phyloP scores from a whole-genome alignment of 2,329 filamentous ascomycete genomes.

The Sclerotinia nivalis region DNA sequence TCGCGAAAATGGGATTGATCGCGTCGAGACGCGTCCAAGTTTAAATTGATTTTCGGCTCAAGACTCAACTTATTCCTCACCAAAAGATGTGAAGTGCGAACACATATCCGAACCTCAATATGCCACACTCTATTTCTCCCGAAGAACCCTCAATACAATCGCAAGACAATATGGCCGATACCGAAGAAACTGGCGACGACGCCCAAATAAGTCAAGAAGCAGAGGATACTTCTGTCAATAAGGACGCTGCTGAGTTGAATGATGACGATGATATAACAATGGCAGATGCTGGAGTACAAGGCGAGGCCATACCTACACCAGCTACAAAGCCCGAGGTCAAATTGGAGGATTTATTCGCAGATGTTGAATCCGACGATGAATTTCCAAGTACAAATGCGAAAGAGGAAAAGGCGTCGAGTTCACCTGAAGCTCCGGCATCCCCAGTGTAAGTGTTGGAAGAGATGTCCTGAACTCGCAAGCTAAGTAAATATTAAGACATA shows the following conservation, averaged over 20 bases:
- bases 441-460: slow-evolving; percentile 44
- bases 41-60: slow-evolving; percentile 21
- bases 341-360: slow-evolving; percentile 60
- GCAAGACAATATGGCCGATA: slow-evolving; percentile 42
- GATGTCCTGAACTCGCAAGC: not conserved
- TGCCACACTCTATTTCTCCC: slow-evolving; percentile 50
- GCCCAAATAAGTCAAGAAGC: slow-evolving; percentile 22
- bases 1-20: slow-evolving; percentile 6
- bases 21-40: slow-evolving; percentile 15
- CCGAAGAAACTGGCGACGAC: slow-evolving; percentile 39
- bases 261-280: slow-evolving; percentile 36
- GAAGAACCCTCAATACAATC: slow-evolving; percentile 40
- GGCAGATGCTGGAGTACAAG: slow-evolving; percentile 30
- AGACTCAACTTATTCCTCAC: not conserved
- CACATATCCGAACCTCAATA: slow-evolving; percentile 31
- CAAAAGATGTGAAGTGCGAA: not conserved
- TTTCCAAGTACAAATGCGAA: slow-evolving; percentile 52
- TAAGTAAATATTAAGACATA: slow-evolving; percentile 39
- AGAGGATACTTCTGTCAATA: slow-evolving; percentile 22
- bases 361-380: slow-evolving; percentile 61
- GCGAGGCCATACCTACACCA: slow-evolving; percentile 20
- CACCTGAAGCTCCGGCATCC: slow-evolving; percentile 47
- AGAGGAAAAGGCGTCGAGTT: slow-evolving; percentile 47
- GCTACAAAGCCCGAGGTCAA: slow-evolving; percentile 44
- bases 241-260: slow-evolving; percentile 24